Conservation (phyloP, 2,329 filamentous ascomycete genomes). For the Sporothrix humicola region DNA sequence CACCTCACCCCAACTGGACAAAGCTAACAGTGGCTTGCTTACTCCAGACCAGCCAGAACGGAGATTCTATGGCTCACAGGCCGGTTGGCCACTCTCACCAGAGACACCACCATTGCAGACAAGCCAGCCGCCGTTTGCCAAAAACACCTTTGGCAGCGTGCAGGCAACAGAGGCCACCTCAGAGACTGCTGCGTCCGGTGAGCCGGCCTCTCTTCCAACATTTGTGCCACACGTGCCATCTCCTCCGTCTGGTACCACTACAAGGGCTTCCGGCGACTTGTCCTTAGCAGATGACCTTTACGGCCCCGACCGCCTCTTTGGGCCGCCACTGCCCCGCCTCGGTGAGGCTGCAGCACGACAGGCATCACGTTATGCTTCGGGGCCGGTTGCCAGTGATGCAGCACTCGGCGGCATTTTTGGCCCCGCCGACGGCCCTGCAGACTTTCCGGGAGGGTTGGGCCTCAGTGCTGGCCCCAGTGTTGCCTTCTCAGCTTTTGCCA, state of each 20-base stretch:
- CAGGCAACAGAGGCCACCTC: constrained; percentile 18
- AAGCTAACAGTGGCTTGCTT: neutral
- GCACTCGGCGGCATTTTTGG: constrained; percentile 17
- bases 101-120: constrained; percentile 34
- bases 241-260: constrained; percentile 42
- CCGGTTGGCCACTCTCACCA: constrained; percentile 27
- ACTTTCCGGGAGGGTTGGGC: neutral
- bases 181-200: constrained; percentile 40
- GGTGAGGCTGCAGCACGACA: neutral
- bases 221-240: constrained; percentile 48
- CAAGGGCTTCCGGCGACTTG: constrained; percentile 41
- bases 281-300: constrained; percentile 52
- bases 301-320: constrained; percentile 51
- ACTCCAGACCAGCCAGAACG: constrained; percentile 8
- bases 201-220: constrained; percentile 43
- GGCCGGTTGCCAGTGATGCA: neutral
- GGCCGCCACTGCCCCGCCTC: constrained; percentile 42
- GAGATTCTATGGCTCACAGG: neutral
- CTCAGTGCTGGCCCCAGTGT: neutral
- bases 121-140: constrained; percentile 35
- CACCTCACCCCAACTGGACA: too few species aligned
- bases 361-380: neutral
- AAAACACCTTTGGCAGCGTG: constrained; percentile 34
- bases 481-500: constrained; percentile 24
- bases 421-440: neutral